Percentiles rank a stretch among this genome's conserved stretches.
Evolutionary conservation across 2,329 filamentous ascomycete genomes (phyloP).

Genomic region (Trichoderma aggressivum): DNA sequence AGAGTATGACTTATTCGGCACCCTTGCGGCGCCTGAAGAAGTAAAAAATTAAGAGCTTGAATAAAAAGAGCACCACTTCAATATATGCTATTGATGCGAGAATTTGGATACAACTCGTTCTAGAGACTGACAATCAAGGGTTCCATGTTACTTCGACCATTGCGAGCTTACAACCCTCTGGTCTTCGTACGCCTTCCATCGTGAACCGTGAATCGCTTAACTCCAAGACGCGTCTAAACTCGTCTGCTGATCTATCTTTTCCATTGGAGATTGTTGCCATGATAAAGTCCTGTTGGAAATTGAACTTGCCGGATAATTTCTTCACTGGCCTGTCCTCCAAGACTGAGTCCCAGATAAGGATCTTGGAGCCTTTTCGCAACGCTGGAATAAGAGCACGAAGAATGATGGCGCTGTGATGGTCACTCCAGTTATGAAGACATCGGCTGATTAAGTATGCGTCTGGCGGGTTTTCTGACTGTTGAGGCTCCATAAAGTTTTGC

Average conservation of each 20-base stretch:
- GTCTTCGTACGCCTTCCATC: background rate
- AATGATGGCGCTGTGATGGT: background rate
- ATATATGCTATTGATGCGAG: background rate
- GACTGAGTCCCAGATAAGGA: background rate
- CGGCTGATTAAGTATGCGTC: background rate
- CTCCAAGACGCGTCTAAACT: background rate
- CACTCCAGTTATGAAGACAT: background rate
- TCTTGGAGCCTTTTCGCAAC: background rate
- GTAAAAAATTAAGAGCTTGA: background rate
- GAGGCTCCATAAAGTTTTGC: background rate
- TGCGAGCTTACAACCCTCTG: background rate
- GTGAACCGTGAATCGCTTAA: background rate
- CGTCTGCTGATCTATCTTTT: background rate
- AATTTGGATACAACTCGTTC: background rate
- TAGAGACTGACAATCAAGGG: background rate
- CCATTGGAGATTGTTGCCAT: background rate
- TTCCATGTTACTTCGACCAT: background rate
- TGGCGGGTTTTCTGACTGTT: background rate
- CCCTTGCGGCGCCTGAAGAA: conserved; percentile 13
- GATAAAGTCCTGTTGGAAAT: background rate
- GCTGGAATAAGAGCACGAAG: background rate
- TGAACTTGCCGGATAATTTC: background rate
- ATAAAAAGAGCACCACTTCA: background rate
- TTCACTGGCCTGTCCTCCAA: background rate
- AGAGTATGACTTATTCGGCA: conserved; percentile 45